These are phyloP conservation scores for Agapanthus africanus DNA, from an alignment of 106 monocot genomes.

Conservation along the genomic window DNA sequence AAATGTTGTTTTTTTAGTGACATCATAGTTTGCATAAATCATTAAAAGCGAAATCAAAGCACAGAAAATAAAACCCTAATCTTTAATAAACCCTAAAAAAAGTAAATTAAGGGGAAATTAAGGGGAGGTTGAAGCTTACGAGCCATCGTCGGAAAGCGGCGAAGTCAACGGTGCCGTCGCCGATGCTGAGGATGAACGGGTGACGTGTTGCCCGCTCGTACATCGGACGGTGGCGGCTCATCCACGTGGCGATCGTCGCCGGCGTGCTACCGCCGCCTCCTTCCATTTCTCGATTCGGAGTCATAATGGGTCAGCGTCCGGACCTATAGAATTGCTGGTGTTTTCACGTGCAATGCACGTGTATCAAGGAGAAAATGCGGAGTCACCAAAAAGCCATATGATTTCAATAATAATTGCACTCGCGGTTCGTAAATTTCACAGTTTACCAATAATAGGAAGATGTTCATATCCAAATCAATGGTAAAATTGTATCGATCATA, in stretches of 20 bases:
- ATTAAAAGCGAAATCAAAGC: background rate
- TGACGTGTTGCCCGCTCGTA: slow-evolving; percentile 61
- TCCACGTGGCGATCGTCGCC: slow-evolving; percentile 44
- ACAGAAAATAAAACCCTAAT: background rate
- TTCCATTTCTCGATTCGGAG: slow-evolving; percentile 7
- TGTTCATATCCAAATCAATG: too few species aligned
- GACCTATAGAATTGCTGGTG: too few species aligned
- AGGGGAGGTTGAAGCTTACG: slow-evolving; percentile 21
- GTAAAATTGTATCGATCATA: too few species aligned
- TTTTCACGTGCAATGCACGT: too few species aligned
- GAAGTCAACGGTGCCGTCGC: slow-evolving; percentile 62
- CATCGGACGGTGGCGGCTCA: slow-evolving; percentile 30
- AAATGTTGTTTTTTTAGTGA: too few species aligned
- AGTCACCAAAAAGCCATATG: too few species aligned
- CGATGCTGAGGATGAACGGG: slow-evolving; percentile 65
- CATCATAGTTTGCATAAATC: too few species aligned
- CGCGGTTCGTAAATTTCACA: too few species aligned
- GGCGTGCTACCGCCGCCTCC: slow-evolving; percentile 3
- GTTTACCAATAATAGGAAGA: too few species aligned
- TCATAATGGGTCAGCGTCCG: too few species aligned
- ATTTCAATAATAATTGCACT: too few species aligned
- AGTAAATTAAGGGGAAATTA: background rate
- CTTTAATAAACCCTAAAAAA: background rate
- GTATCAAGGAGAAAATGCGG: too few species aligned
- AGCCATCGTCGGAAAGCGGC: slow-evolving; percentile 78